Conservation (phyloP, 2,329 filamentous ascomycete genomes). For the Dactylellina cionopaga region DNA sequence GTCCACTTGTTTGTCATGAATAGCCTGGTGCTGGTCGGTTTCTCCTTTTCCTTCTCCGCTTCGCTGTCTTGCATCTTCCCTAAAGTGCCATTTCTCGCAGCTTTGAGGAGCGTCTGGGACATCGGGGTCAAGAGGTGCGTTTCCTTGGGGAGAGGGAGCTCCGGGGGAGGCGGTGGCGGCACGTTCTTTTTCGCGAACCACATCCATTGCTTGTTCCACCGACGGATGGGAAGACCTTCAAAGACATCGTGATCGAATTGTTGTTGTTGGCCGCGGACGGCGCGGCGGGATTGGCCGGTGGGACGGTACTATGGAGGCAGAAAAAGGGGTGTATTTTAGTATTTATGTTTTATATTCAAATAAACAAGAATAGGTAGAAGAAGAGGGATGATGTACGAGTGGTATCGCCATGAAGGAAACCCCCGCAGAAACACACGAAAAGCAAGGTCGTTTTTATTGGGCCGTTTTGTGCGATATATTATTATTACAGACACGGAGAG, state of each 20-base stretch:
- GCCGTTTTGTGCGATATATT: not conserved
- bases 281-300: conserved; percentile 56
- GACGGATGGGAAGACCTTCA: conserved; percentile 57
- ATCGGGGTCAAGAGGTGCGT: conserved; percentile 56
- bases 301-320: conserved; percentile 54
- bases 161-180: conserved; percentile 54
- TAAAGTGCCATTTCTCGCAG: conserved; percentile 55
- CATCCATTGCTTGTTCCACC: conserved; percentile 56
- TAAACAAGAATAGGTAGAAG: not conserved
- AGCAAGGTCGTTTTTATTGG: not conserved
- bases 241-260: conserved; percentile 58
- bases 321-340: conserved; percentile 9
- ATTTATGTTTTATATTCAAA: not conserved
- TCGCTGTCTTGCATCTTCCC: conserved; percentile 15
- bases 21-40: conserved; percentile 38
- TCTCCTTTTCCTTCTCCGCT: not conserved
- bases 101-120: conserved; percentile 57
- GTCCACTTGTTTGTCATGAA: conserved; percentile 57
- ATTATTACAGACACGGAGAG: not conserved
- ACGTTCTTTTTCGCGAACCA: conserved; percentile 55
- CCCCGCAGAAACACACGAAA: not conserved
- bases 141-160: conserved; percentile 57
- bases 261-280: conserved; percentile 48
- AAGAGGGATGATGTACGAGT: conserved; percentile 30
- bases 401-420: conserved; percentile 27